Evolutionary conservation across 2,329 filamentous ascomycete species (phyloP).

Genomic region (Fusarium coicis): DNA sequence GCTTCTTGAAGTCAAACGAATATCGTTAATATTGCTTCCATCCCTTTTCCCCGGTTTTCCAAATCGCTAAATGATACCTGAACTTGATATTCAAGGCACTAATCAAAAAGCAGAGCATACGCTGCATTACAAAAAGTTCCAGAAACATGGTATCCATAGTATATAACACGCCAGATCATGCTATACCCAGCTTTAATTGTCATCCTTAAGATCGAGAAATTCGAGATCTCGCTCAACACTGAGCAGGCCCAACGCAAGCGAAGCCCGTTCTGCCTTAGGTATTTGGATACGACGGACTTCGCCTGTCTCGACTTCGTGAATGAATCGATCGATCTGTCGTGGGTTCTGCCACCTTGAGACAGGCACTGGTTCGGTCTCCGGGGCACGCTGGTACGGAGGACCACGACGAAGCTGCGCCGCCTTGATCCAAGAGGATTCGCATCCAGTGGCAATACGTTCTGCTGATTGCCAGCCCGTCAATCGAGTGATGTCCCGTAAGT

Average conservation of each 20-base stretch:
- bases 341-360: conserved; percentile 60
- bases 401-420: conserved; percentile 78
- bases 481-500: conserved; percentile 78
- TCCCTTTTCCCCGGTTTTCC: not conserved
- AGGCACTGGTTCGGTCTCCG: conserved; percentile 49
- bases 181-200: conserved; percentile 19
- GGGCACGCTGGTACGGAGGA: conserved; percentile 73
- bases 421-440: conserved; percentile 85
- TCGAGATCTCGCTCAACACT: conserved; percentile 81
- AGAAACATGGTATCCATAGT: not conserved
- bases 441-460: conserved; percentile 82
- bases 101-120: not conserved
- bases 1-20: not conserved
- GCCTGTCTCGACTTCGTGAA: conserved; percentile 57
- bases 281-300: conserved; percentile 64
- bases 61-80: not conserved
- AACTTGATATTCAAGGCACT: not conserved
- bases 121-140: not conserved
- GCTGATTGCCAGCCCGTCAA: conserved; percentile 91
- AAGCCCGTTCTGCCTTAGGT: conserved; percentile 70
- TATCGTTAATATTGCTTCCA: not conserved
- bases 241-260: conserved; percentile 82
- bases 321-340: conserved; percentile 62
- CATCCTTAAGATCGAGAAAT: conserved; percentile 65
- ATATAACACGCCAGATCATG: not conserved